phyloP scores from a whole-genome alignment of 148 eudicot genomes.

The Euryodendron excelsum region DNA sequence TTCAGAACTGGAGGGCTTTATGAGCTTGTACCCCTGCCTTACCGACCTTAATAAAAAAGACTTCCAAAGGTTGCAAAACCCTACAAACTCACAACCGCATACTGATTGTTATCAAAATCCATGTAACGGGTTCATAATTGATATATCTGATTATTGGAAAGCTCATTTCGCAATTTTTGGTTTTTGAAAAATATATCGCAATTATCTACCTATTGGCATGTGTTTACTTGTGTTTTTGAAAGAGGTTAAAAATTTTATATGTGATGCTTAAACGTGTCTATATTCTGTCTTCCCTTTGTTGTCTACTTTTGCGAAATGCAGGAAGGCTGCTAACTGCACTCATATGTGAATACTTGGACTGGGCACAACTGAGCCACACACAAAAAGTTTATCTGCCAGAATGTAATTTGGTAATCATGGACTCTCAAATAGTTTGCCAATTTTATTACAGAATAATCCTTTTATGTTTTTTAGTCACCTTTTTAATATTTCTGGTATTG shows the following conservation, averaged over 20 bases:
- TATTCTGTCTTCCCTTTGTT: neutral
- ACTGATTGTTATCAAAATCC: neutral
- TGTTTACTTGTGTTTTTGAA: neutral
- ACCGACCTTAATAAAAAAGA: neutral
- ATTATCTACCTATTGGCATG: neutral
- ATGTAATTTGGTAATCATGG: conserved; percentile 72
- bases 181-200: too few species aligned
- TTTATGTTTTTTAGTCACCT: neutral
- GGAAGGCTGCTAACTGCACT: conserved; percentile 89
- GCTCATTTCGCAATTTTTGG: neutral
- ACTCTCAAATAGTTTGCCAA: neutral
- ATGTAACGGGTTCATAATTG: neutral
- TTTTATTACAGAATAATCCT: neutral
- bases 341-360: conserved; percentile 92
- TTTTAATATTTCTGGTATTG: neutral
- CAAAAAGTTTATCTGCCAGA: conserved; percentile 89
- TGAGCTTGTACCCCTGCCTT: conserved; percentile 7
- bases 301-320: conserved; percentile 31
- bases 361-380: conserved; percentile 92
- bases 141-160: neutral
- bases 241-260: neutral
- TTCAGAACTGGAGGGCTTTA: neutral
- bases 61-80: neutral
- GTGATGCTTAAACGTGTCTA: neutral
- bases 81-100: neutral